Conservation (phyloP, 257 asterid genomes). For the Buddleja alternifolia region DNA sequence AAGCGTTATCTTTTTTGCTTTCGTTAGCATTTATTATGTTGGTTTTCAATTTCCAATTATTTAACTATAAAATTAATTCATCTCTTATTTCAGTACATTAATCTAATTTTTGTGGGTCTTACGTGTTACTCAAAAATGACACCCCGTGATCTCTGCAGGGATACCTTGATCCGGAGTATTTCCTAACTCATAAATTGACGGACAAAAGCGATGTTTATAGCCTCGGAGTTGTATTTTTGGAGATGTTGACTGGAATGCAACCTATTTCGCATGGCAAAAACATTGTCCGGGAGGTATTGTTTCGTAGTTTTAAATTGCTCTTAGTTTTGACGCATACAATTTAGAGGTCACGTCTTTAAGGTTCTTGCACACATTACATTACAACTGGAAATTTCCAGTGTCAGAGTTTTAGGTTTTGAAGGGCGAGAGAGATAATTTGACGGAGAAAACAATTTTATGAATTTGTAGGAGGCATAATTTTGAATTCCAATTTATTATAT, state of each 20-base stretch:
- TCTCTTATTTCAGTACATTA: background rate
- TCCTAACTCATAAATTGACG: conserved; percentile 86
- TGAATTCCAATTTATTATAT: too few relatives aligned
- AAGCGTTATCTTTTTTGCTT: background rate
- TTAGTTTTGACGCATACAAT: background rate
- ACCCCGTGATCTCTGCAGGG: conserved; percentile 56
- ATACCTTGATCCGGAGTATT: conserved; percentile 97
- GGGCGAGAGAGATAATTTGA: too few relatives aligned
- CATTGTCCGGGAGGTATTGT: conserved; percentile 90
- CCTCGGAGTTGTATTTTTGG: conserved; percentile 94
- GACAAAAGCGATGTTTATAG: conserved; percentile 98
- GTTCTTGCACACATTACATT: background rate
- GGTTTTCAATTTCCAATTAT: background rate
- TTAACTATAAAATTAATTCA: background rate
- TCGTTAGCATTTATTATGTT: background rate
- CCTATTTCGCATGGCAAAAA: conserved; percentile 97
- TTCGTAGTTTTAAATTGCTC: conserved; percentile 2
- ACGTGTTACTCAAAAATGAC: background rate
- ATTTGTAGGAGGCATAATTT: too few relatives aligned
- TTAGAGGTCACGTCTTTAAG: background rate
- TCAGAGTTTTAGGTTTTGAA: too few relatives aligned
- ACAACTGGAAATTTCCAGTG: too few relatives aligned
- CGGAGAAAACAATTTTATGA: too few relatives aligned
- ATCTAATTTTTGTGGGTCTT: background rate
- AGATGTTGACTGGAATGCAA: conserved; percentile 89